A percentile compares a stretch with the other conserved stretches of the same genome.
Conservation (phyloP, 2,329 filamentous ascomycete genomes). For the Monilinia polystroma region DNA sequence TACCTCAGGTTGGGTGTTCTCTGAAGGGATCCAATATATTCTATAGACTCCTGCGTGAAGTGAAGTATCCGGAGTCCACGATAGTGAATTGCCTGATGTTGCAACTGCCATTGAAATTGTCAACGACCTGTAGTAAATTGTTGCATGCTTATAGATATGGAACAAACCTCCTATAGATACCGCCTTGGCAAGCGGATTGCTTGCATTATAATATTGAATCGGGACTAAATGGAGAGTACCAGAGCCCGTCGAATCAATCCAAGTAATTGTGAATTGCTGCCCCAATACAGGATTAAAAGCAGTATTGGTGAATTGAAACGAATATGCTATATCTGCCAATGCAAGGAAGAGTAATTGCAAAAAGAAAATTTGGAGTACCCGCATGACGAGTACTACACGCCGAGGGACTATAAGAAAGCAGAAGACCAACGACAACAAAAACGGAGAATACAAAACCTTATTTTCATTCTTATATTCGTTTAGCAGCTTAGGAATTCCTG, state of each 20-base stretch:
- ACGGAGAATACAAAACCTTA: too few species aligned
- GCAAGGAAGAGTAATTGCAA: background rate
- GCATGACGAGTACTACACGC: too few species aligned
- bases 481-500: too few species aligned
- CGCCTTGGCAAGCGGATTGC: background rate
- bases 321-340: background rate
- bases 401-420: too few species aligned
- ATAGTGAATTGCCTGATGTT: background rate
- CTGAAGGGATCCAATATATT: conserved; percentile 1
- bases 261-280: background rate
- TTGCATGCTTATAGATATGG: background rate
- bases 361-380: too few species aligned
- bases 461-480: too few species aligned
- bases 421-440: too few species aligned
- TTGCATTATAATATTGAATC: conserved; percentile 3
- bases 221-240: background rate
- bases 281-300: background rate
- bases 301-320: background rate
- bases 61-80: background rate
- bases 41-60: conserved; percentile 1
- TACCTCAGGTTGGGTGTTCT: background rate
- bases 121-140: background rate
- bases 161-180: conserved; percentile 7
- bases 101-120: background rate
- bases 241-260: background rate